phyloP scores from a whole-genome alignment of 495 filamentous ascomycete species.

The Aspergillus heteromorphus region DNA sequence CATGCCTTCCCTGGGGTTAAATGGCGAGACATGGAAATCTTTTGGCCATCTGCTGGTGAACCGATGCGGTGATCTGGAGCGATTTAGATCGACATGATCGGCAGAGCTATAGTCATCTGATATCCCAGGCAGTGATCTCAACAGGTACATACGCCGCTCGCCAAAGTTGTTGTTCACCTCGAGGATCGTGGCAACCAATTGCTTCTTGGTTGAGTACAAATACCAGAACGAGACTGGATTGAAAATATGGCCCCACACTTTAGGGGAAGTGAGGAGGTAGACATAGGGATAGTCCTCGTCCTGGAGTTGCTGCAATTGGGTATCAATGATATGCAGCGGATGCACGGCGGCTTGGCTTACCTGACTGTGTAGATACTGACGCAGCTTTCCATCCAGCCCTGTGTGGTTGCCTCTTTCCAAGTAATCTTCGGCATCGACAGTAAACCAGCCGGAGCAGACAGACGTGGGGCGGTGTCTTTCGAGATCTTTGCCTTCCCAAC shows the following conservation, averaged over 20 bases:
- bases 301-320: not conserved
- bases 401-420: not conserved
- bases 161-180: constrained; percentile 8
- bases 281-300: not conserved
- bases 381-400: not conserved
- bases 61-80: not conserved
- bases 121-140: not conserved
- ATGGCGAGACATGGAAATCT: constrained; percentile 6
- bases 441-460: not conserved
- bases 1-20: not conserved
- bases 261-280: not conserved
- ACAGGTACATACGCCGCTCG: constrained; percentile 4
- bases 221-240: constrained; percentile 8
- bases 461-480: not conserved
- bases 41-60: not conserved
- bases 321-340: not conserved
- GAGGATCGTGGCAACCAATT: not conserved
- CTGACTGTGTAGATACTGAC: not conserved
- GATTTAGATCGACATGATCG: not conserved
- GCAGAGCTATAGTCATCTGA: no score
- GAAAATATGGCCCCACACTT: constrained; percentile 2
- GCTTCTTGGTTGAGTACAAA: not conserved
- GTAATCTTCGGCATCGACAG: not conserved
- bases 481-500: not conserved
- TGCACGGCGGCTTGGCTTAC: not conserved